Evolutionary conservation across 768 basidiomycete species (phyloP).

Genomic region (Rhizopogon rudus): DNA sequence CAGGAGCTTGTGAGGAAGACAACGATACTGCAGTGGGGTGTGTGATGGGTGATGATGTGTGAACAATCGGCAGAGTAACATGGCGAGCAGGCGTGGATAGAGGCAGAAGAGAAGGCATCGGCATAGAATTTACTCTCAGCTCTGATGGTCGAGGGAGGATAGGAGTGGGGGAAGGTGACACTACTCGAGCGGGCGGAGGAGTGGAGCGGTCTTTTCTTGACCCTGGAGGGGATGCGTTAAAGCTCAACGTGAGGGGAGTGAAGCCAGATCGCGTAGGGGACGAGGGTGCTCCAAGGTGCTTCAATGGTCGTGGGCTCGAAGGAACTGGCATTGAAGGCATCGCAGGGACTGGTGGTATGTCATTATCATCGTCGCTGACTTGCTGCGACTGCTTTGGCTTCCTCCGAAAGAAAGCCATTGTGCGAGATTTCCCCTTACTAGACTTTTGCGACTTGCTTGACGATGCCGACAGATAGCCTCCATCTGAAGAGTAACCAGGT

Average conservation of each 20-base stretch:
- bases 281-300: constrained; percentile 17
- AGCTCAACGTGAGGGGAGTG: constrained; percentile 19
- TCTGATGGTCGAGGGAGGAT: constrained; percentile 8
- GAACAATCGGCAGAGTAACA: constrained; percentile 3
- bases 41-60: constrained; percentile 14
- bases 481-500: constrained; percentile 21
- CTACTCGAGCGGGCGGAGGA: constrained; percentile 16
- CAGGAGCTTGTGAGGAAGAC: not conserved
- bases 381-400: constrained; percentile 20
- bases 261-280: constrained; percentile 26
- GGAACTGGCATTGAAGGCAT: constrained; percentile 21
- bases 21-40: constrained; percentile 13
- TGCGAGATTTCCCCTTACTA: constrained; percentile 23
- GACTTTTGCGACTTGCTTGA: constrained; percentile 28
- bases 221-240: constrained; percentile 12
- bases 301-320: constrained; percentile 24
- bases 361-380: constrained; percentile 26
- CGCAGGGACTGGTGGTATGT: constrained; percentile 27
- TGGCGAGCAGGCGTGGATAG: constrained; percentile 1
- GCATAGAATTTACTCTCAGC: constrained; percentile 1
- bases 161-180: not conserved
- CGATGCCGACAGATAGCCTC: constrained; percentile 29
- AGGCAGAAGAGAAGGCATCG: constrained; percentile 4
- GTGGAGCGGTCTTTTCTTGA: constrained; percentile 17
- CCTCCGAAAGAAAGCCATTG: constrained; percentile 29